A percentile compares a stretch with the other conserved stretches of the same genome.
Conservation (phyloP, 495 filamentous ascomycete species). For the Penicillium odoratum region DNA sequence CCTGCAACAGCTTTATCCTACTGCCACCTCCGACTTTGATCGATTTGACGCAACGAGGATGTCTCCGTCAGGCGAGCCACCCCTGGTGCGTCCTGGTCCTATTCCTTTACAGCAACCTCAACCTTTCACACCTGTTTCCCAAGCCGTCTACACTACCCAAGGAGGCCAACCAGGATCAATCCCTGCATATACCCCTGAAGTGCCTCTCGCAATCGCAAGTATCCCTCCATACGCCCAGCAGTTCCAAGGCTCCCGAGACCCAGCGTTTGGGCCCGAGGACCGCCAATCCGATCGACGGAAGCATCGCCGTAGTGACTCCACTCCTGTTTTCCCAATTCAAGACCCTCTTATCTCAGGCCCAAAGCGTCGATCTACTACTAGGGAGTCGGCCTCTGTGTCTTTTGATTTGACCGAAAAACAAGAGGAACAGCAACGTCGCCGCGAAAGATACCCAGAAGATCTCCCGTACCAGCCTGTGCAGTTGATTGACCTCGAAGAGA, state of each 20-base stretch:
- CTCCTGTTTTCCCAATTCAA: slow-evolving; percentile 32
- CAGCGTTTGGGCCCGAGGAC: slow-evolving; percentile 8
- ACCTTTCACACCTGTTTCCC: slow-evolving; percentile 56
- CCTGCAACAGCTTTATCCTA: slow-evolving; percentile 53
- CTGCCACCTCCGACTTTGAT: slow-evolving; percentile 61
- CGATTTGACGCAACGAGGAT: slow-evolving; percentile 55
- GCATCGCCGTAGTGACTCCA: slow-evolving; percentile 37
- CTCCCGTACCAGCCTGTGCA: slow-evolving; percentile 30
- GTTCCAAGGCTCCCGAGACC: slow-evolving; percentile 27
- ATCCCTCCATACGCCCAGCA: slow-evolving; percentile 26
- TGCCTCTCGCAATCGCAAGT: slow-evolving; percentile 33
- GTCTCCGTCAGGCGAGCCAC: slow-evolving; percentile 47
- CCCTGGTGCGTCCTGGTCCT: slow-evolving; percentile 45
- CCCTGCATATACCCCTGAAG: slow-evolving; percentile 35
- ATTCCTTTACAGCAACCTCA: slow-evolving; percentile 60
- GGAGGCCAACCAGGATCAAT: slow-evolving; percentile 29
- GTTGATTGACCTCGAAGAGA: slow-evolving; percentile 36
- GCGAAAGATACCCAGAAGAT: slow-evolving; percentile 24
- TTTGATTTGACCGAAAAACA: slow-evolving; percentile 52
- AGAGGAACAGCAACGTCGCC: slow-evolving; percentile 32
- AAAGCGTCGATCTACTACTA: slow-evolving; percentile 40
- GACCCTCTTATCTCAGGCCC: slow-evolving; percentile 22
- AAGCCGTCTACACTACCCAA: slow-evolving; percentile 52
- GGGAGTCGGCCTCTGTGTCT: slow-evolving; percentile 47
- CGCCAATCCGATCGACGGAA: slow-evolving; percentile 8